Conservation (phyloP, 2,329 filamentous ascomycete genomes). For the Chaetomium sp. region DNA sequence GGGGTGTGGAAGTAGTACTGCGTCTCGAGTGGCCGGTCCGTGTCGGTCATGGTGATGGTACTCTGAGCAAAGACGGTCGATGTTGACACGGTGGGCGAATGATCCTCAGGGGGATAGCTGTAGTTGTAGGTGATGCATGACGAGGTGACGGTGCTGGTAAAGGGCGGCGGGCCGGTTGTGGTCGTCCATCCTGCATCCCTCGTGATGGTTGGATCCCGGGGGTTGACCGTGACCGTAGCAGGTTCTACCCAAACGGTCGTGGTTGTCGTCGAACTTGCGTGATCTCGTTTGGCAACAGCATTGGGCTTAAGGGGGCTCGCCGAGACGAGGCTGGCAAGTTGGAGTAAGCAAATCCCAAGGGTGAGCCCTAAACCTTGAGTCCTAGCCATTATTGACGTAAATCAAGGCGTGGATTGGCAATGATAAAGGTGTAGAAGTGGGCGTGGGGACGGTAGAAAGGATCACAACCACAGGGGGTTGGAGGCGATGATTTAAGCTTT, state of each 20-base stretch:
- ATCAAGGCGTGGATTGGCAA: background rate
- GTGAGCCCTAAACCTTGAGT: background rate
- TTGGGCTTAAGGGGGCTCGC: slow-evolving; percentile 12
- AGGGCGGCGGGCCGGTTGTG: slow-evolving; percentile 17
- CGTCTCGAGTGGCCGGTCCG: slow-evolving; percentile 2
- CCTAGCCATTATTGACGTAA: background rate
- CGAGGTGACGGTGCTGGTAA: slow-evolving; percentile 21
- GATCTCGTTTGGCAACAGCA: slow-evolving; percentile 8
- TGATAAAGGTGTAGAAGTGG: background rate
- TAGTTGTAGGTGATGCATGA: slow-evolving; percentile 22
- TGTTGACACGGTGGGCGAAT: background rate
- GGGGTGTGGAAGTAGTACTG: slow-evolving; percentile 14
- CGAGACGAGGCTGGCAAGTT: slow-evolving; percentile 8
- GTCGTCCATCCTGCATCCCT: slow-evolving; percentile 17
- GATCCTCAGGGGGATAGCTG: slow-evolving; percentile 5
- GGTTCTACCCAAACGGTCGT: slow-evolving; percentile 16
- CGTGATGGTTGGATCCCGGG: slow-evolving; percentile 25
- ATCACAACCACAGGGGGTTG: background rate
- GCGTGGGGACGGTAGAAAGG: background rate
- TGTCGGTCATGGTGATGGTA: slow-evolving; percentile 20
- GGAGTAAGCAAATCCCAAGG: slow-evolving; percentile 3
- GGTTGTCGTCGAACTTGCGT: slow-evolving; percentile 7
- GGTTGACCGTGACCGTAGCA: slow-evolving; percentile 24
- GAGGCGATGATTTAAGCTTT: background rate
- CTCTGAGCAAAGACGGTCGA: background rate